Evolutionary conservation across 441 rosid species (phyloP), one percentile per base, ranked within the genome.

Genomic region (Gossypium schwendimanii): DNA sequence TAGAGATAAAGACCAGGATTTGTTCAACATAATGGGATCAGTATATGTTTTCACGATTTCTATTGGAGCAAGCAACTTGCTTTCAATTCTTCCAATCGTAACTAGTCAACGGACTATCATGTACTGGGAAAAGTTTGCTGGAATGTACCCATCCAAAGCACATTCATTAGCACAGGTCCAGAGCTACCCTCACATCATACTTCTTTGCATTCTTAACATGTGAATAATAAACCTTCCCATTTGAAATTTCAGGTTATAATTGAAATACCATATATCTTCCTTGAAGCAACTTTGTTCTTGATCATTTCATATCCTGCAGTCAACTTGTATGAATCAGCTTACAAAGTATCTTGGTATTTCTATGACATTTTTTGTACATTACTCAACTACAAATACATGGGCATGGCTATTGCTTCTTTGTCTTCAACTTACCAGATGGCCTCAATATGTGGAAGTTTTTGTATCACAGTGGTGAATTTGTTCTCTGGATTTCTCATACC

Each of bases 401-500:
- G 74, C 26, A 59, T 71, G 67, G 31, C 31, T 57, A 36, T 71
- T 59, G 55, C 28, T 10, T 60, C 74, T n/a, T 58, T 71, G 74
- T 45, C 67, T 45, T 55, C 74, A 60, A 71, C 70, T 2, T 41
- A 67, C 66, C 83, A 81, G 44, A 73, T 69, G 69, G 87, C 87
- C 47, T 3, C 75, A 4, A 66, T 81, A 31, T 65, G 23, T 2
- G 75, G 77, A 6, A 78, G 76, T 71, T 75, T 77, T 57, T 54
- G 52, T 66, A 54, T 71, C 67, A 79, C 81, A 15, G 1, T 73
- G 21, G 23, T 76, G 24, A 79, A 53, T 18, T 58, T 84, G 33
- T 75, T 79, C 50, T 71, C 80, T 1, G 83, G 81, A 3, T 82
- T 65, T 71, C 72, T 82, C 72, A 82, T 80, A 54, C 83, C 83